Evolutionary conservation across 176 grass and related monocot genomes (phyloP).

Genomic region (Bromus sterilis): DNA sequence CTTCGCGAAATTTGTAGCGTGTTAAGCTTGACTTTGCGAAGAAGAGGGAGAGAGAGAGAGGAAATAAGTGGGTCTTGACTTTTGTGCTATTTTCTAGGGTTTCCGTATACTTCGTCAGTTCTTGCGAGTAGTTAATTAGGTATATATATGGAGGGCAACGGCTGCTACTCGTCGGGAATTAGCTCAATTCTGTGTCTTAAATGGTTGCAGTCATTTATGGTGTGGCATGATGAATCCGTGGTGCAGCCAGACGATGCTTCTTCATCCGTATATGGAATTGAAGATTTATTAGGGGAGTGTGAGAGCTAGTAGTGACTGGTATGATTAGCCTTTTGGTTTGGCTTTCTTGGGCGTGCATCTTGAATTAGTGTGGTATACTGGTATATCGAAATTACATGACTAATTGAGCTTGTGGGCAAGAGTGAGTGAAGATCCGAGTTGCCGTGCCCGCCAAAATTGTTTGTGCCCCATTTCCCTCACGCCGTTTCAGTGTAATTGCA

Average conservation of each 20-base stretch:
- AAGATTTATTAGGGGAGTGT: background rate
- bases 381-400: background rate
- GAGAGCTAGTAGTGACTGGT: background rate
- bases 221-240: background rate
- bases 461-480: background rate
- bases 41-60: too few species aligned
- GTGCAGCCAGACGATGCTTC: background rate
- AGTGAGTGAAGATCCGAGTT: background rate
- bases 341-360: background rate
- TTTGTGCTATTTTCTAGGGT: background rate
- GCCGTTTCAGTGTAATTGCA: background rate
- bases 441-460: background rate
- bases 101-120: background rate
- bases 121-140: background rate
- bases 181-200: background rate
- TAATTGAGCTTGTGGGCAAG: conserved; percentile 10
- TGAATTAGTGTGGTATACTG: conserved; percentile 1
- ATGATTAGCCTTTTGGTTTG: background rate
- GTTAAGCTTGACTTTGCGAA: background rate
- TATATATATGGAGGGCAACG: background rate
- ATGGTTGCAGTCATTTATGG: background rate
- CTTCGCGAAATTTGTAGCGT: background rate
- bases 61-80: background rate
- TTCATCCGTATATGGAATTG: background rate
- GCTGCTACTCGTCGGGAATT: background rate